Evolutionary conservation across 108 stramenopile species (phyloP).

Genomic region (Nannochloropsis gaditana): DNA sequence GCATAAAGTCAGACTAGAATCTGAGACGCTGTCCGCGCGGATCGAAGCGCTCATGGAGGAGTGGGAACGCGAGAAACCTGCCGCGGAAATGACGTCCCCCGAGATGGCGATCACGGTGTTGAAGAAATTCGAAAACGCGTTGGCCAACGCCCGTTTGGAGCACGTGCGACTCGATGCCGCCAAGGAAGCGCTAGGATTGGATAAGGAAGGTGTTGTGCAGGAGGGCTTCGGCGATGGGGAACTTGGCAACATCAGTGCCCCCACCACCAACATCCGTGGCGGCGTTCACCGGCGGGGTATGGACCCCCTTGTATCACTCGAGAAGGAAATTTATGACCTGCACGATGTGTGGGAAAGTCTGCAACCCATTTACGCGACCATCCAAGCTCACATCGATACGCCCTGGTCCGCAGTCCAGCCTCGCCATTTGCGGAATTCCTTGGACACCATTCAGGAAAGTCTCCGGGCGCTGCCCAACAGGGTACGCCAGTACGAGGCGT

Average conservation of each 20-base stretch:
- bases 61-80: neutral
- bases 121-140: neutral
- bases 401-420: conserved; percentile 74
- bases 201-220: neutral
- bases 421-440: conserved; percentile 70
- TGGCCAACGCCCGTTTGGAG: neutral
- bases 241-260: too few relatives aligned
- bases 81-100: neutral
- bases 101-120: neutral
- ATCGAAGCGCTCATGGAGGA: neutral
- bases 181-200: neutral
- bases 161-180: neutral
- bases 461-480: conserved; percentile 81
- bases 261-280: neutral
- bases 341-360: conserved; percentile 86
- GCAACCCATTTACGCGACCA: conserved; percentile 56
- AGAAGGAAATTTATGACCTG: conserved; percentile 71
- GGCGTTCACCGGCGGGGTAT: conserved; percentile 22
- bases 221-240: too few relatives aligned
- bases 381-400: conserved; percentile 73
- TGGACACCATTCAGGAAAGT: conserved; percentile 75
- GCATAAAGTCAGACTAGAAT: neutral
- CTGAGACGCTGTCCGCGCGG: neutral
- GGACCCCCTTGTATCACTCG: conserved; percentile 57
- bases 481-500: conserved; percentile 93